A percentile compares a stretch with the other conserved stretches of the same genome.
Conservation (phyloP, 805 yeast species). For the Ogataea ganodermae region DNA sequence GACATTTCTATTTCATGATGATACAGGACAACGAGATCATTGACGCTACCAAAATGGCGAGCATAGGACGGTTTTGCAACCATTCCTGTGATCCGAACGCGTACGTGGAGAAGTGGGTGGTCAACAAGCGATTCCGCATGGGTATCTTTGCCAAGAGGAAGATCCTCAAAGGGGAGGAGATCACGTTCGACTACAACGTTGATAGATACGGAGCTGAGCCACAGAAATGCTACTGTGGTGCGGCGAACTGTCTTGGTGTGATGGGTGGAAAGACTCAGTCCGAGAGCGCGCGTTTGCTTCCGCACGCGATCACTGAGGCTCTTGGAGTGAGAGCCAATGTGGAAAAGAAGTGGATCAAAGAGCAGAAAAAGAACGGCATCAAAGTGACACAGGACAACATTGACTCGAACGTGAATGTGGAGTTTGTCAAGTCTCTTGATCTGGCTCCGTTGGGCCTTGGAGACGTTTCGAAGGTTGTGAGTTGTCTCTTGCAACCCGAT, state of each 20-base stretch:
- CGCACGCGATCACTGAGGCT: constrained; percentile 83
- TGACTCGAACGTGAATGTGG: constrained; percentile 61
- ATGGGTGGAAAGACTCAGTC: constrained; percentile 98
- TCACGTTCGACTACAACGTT: constrained; percentile 90
- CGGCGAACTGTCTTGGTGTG: constrained; percentile 85
- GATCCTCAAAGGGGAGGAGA: constrained; percentile 79
- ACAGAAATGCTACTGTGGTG: constrained; percentile 94
- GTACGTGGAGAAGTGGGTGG: constrained; percentile 96
- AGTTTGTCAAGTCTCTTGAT: constrained; percentile 61
- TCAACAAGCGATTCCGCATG: constrained; percentile 86
- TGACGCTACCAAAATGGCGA: constrained; percentile 90
- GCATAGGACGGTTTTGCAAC: constrained; percentile 87
- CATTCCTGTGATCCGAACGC: constrained; percentile 96
- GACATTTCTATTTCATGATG: constrained; percentile 96
- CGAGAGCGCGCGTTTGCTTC: constrained; percentile 80
- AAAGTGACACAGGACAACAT: constrained; percentile 52
- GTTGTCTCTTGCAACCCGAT: constrained; percentile 70
- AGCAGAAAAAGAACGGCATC: constrained; percentile 50
- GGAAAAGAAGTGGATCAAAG: constrained; percentile 72
- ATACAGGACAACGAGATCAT: constrained; percentile 88
- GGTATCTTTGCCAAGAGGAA: constrained; percentile 87
- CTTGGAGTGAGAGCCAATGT: constrained; percentile 69
- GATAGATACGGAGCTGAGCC: constrained; percentile 95
- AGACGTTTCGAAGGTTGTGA: constrained; percentile 78
- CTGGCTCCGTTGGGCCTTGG: constrained; percentile 50